A percentile compares a stretch with the other conserved stretches of the same genome.
These are phyloP conservation scores for Xylaria sp. DNA, from an alignment of 2,329 filamentous ascomycete genomes.

Conservation along the genomic window DNA sequence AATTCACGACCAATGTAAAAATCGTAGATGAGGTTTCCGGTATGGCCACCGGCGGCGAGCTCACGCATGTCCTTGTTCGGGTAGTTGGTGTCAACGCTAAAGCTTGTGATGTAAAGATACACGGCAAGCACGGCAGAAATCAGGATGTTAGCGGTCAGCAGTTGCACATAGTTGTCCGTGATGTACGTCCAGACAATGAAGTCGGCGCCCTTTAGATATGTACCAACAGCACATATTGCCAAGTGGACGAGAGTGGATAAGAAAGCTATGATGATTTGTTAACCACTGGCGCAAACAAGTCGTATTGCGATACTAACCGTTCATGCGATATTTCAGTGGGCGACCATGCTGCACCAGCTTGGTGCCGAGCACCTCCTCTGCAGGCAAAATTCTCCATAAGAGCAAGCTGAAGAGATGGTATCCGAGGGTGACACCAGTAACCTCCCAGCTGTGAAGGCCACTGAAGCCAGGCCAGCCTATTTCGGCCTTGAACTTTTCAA, in stretches of 20 bases:
- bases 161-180: conserved; percentile 87
- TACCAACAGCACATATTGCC: conserved; percentile 76
- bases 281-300: conserved; percentile 15
- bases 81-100: conserved; percentile 76
- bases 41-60: conserved; percentile 82
- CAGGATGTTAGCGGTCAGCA: conserved; percentile 84
- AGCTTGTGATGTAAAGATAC: conserved; percentile 84
- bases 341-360: conserved; percentile 77
- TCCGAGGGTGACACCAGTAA: conserved; percentile 73
- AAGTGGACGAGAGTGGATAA: conserved; percentile 79
- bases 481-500: conserved; percentile 80
- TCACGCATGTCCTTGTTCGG: conserved; percentile 76
- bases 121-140: conserved; percentile 78
- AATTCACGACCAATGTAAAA: conserved; percentile 97
- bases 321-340: conserved; percentile 81
- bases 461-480: conserved; percentile 84
- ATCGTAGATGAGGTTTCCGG: conserved; percentile 90
- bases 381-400: conserved; percentile 82
- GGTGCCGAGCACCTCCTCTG: conserved; percentile 75
- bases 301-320: conserved; percentile 62
- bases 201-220: conserved; percentile 78
- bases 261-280: conserved; percentile 67
- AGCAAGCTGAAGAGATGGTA: conserved; percentile 84
- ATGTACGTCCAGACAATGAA: conserved; percentile 94
- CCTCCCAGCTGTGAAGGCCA: conserved; percentile 76